Conservation (phyloP, 2,329 filamentous ascomycete genomes). For the Sclerotinia glacialis region DNA sequence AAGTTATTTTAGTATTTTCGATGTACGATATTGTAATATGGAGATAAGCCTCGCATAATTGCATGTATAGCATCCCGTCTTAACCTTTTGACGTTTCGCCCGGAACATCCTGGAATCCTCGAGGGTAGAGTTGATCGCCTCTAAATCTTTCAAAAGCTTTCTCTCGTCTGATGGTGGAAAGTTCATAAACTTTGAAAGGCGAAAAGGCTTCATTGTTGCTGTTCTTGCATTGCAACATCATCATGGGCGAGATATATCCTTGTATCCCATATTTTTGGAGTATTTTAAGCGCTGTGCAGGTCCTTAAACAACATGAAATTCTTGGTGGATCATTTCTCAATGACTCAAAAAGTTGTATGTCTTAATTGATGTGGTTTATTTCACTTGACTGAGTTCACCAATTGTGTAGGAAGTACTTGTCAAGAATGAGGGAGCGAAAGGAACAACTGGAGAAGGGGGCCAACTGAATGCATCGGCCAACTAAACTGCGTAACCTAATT, state of each 20-base stretch:
- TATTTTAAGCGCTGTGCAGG: conserved; percentile 7
- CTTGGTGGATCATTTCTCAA: neutral
- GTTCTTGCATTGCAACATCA: conserved; percentile 10
- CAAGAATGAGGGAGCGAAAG: neutral
- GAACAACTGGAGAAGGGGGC: neutral
- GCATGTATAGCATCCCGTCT: conserved; percentile 18
- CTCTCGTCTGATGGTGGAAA: neutral
- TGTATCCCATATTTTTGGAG: neutral
- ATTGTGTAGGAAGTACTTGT: no score
- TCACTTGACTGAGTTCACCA: neutral
- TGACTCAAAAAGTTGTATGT: neutral
- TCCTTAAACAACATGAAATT: neutral
- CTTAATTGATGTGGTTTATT: neutral
- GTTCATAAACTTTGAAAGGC: conserved; percentile 14
- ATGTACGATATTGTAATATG: neutral
- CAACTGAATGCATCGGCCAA: no score
- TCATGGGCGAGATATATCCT: conserved; percentile 2
- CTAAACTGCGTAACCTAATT: no score
- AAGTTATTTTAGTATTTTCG: neutral
- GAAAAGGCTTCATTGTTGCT: conserved; percentile 17
- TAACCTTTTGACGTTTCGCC: conserved; percentile 18
- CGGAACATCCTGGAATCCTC: neutral
- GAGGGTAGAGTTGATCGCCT: neutral
- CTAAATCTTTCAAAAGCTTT: neutral
- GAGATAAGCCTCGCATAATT: conserved; percentile 17